phyloP scores from a whole-genome alignment of 805 yeast species.

The Teunomyces atbi region DNA sequence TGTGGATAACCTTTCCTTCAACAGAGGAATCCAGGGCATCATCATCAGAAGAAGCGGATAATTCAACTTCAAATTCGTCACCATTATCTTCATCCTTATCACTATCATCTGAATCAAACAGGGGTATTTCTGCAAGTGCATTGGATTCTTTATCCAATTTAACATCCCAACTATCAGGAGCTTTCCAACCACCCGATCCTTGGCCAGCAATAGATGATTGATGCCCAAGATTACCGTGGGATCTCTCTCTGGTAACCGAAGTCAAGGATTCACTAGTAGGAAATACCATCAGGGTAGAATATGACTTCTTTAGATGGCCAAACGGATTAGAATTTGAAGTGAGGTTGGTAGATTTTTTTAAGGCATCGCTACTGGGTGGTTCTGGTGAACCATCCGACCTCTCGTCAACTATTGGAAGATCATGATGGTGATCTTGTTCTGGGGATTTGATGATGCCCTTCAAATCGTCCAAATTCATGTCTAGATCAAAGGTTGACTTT shows the following conservation, averaged over 20 bases:
- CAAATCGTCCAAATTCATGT: conserved; percentile 51
- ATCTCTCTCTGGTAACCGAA: not conserved
- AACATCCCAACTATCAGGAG: conserved; percentile 52
- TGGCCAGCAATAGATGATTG: conserved; percentile 1
- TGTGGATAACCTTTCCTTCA: conserved; percentile 2
- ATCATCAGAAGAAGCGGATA: conserved; percentile 3
- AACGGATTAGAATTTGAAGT: not conserved
- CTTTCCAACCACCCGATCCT: conserved; percentile 34
- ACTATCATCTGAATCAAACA: conserved; percentile 17
- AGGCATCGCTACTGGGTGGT: not conserved
- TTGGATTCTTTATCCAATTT: conserved; percentile 20
- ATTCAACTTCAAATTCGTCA: conserved; percentile 7
- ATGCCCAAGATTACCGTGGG: not conserved
- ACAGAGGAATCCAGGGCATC: conserved; percentile 4
- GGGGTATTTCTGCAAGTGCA: conserved; percentile 3
- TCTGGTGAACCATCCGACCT: not conserved
- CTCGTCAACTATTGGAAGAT: not conserved
- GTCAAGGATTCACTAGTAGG: not conserved
- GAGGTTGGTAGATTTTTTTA: not conserved
- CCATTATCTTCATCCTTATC: conserved; percentile 9
- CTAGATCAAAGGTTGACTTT: conserved; percentile 34
- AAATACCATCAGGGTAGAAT: conserved; percentile 6
- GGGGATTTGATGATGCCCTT: conserved; percentile 45
- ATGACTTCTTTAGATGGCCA: conserved; percentile 6
- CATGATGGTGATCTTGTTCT: not conserved